Conservation (phyloP, 2,329 filamentous ascomycete species). For the Colletotrichum endophyticum region DNA sequence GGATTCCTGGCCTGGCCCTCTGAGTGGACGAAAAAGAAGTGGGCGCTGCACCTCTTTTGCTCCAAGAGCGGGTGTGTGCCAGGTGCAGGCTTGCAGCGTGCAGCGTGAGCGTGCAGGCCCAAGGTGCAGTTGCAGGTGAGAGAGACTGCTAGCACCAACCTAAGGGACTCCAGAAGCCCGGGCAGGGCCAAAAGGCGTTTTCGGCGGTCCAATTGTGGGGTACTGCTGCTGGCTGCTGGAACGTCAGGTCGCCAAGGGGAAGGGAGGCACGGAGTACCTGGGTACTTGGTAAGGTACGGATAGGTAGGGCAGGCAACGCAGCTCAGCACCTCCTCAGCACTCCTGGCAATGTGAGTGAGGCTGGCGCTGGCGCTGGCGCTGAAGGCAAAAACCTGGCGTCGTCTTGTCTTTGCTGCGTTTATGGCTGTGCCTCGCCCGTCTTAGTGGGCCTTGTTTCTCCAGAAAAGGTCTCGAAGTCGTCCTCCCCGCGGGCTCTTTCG, state of each 20-base stretch:
- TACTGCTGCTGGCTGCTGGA: slow-evolving; percentile 3
- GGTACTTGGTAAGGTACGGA: not conserved
- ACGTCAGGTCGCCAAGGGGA: not conserved
- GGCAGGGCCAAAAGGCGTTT: not conserved
- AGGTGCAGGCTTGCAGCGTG: not conserved
- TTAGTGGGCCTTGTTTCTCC: not conserved
- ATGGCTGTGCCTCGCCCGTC: not conserved
- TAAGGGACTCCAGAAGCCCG: not conserved
- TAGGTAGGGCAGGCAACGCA: not conserved
- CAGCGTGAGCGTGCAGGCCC: not conserved
- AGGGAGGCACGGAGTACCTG: not conserved
- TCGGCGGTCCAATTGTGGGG: slow-evolving; percentile 18
- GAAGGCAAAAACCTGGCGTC: not conserved
- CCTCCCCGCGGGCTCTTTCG: not conserved
- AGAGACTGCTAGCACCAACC: not conserved
- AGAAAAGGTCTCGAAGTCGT: not conserved
- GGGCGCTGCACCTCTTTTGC: not conserved
- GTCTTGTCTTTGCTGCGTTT: not conserved
- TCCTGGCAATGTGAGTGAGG: not conserved
- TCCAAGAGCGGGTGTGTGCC: not conserved
- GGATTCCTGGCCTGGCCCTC: not conserved
- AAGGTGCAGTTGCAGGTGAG: not conserved
- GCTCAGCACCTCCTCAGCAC: not conserved
- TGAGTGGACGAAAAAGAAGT: not conserved
- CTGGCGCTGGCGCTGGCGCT: not conserved